Base-by-base conservation (phyloP, 108 stramenopile species). In the Skeletonema tropicum region DNA sequence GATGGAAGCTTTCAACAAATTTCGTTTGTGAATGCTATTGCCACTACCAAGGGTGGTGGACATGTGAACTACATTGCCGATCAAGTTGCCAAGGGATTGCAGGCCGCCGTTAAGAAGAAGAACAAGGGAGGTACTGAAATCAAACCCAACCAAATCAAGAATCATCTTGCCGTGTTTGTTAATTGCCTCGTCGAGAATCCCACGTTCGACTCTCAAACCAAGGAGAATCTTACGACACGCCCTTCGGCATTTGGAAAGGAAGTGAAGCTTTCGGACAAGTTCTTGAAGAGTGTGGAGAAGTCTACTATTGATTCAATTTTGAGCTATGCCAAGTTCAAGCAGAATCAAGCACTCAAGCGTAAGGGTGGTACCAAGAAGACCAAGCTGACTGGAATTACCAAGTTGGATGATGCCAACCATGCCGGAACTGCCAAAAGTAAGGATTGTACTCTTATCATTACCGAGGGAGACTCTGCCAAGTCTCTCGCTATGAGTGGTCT, bases 181-280 rank as follows among this genome's bases (percentile, higher is more conserved):
- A 98, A 99, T 73, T 91, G 89, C 61, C 85, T 99, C 39, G 96
- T 99, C 7, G 96, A 97, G 59, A 99, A 99, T 80, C 97, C 97
- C 7, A 90, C 97, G 8, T 99, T 99, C 75, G 98, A 99, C 71
- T 92, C 90, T 64, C 99, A 99, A 73, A 99, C 97, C 32, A 99
- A 99, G 85, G 99, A 99, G 75, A 89, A 86, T 57, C 83, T 99
- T 9, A 98, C 98, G 7, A 96, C 94, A 29, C 83, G 84, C 23
- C 81, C 90, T 9, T 73, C 87, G 30, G 57, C 70, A 9, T 99
- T 98, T 67, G 95, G 95, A 8, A 85, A 84, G 14, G 70, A 80
- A 19, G 90, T 85, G 62, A 85, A 86, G n/a, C 78, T 97, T 9
- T 85, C 94, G 4, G 87, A 94, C 13, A 87, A 86, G 68, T 94